Evolutionary conservation across 2,329 filamentous ascomycete species (phyloP), one percentile per base, ranked within the genome.

Genomic region (Colletotrichum viniferum): DNA sequence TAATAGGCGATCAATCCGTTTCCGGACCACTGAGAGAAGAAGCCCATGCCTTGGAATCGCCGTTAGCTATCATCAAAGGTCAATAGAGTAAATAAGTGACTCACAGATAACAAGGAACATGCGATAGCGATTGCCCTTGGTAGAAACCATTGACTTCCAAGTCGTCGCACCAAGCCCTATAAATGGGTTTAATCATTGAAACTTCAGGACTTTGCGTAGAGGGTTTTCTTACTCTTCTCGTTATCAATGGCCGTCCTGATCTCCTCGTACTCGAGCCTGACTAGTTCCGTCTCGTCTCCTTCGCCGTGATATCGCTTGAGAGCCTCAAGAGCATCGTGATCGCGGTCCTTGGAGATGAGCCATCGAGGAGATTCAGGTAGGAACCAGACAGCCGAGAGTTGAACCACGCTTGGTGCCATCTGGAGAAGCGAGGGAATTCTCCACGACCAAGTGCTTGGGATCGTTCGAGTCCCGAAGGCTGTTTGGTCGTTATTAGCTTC

Each of bases 311-410:
- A 92, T 72, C 86, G 89, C 9, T 86, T 87, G 58, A 93, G 85
- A 16, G 89, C 88, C 3, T 85, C 84, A 18, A 88, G 83, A 0
- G 90, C 89, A 69, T 90, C 84, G 7, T 90, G 88, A 14, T 86
- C 83, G 55, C 88, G 87, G 76, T 88, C 86, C 71, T 91, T 88
- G 71, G 88, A 87, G 71, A 91, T 90, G 26, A 92, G 84, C 91
- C 91, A 93, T 72, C 92, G 83, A 3, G 92, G 92, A 4, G 89
- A 92, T 78, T 93, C 92, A 0, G 92, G 92, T 1, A 93, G 83
- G 77, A 92, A 87, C 71, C 87, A 90, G 5, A 88, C 85, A 26
- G 86, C 85, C 2, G 75, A 26, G 9, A 77, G 75, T 38, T 77
- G 75, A 3, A 77, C 56, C 0, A 77, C 55, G 18, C 71, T 74